phyloP scores from a whole-genome alignment of 2,329 filamentous ascomycete species.

The Colletotrichum ledebouriae region DNA sequence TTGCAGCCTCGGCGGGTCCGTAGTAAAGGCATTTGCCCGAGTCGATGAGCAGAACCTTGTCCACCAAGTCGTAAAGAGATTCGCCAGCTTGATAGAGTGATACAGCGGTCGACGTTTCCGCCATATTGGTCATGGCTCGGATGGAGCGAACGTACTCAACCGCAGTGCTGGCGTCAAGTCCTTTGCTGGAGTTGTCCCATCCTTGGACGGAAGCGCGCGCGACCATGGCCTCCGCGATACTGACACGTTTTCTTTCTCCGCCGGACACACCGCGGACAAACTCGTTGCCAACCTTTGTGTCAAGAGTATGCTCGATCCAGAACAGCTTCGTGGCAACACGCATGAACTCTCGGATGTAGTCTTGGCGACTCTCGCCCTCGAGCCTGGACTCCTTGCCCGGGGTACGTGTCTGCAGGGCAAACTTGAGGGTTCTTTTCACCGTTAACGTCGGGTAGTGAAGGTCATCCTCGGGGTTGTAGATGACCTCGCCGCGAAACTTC shows the following conservation, averaged over 20 bases:
- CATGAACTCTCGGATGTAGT: slow-evolving; percentile 67
- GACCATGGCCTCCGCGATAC: slow-evolving; percentile 78
- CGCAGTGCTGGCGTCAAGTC: slow-evolving; percentile 75
- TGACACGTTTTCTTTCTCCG: slow-evolving; percentile 80
- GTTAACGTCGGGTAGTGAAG: slow-evolving; percentile 78
- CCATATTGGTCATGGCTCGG: slow-evolving; percentile 75
- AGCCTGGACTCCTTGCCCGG: slow-evolving; percentile 61
- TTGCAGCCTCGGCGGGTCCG: slow-evolving; percentile 73
- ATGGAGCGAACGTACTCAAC: slow-evolving; percentile 75
- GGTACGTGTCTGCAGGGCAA: slow-evolving; percentile 75
- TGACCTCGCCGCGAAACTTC: slow-evolving; percentile 71
- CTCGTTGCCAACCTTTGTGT: slow-evolving; percentile 78
- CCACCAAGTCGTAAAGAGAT: slow-evolving; percentile 67
- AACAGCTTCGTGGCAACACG: slow-evolving; percentile 77
- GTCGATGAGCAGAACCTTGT: slow-evolving; percentile 77
- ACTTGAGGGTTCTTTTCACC: slow-evolving; percentile 75
- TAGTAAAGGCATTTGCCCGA: slow-evolving; percentile 80
- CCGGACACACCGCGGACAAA: slow-evolving; percentile 72
- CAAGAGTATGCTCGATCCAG: slow-evolving; percentile 75
- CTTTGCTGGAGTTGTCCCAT: slow-evolving; percentile 79
- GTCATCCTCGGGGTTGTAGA: slow-evolving; percentile 78
- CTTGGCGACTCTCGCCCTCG: slow-evolving; percentile 70
- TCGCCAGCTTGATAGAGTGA: slow-evolving; percentile 76
- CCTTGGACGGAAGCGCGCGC: slow-evolving; percentile 73
- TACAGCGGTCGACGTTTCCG: slow-evolving; percentile 69